Conservation (phyloP, 495 filamentous ascomycete genomes). For the Penicillium canariense region DNA sequence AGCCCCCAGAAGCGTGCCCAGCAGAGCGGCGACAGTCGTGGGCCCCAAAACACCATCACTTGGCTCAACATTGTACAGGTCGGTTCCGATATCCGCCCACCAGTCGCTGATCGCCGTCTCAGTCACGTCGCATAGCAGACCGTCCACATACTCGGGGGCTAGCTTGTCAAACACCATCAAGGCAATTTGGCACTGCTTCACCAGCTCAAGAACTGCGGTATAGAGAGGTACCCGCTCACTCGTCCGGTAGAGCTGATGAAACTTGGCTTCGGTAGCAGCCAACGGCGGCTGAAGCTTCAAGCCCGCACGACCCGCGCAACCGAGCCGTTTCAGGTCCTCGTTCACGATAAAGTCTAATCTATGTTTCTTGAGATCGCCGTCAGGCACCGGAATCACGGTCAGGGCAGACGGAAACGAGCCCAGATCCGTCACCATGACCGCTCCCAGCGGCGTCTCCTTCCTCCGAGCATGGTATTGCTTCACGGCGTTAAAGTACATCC, state of each 20-base stretch:
- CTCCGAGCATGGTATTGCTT: conserved; percentile 75
- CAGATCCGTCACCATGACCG: conserved; percentile 90
- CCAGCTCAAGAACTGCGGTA: conserved; percentile 77
- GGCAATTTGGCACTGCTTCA: conserved; percentile 89
- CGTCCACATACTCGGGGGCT: conserved; percentile 86
- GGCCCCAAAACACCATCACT: conserved; percentile 89
- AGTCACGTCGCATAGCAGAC: conserved; percentile 87
- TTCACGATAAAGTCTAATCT: conserved; percentile 89
- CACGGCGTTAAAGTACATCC: conserved; percentile 82
- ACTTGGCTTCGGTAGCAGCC: conserved; percentile 83
- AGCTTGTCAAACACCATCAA: conserved; percentile 85
- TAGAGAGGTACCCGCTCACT: conserved; percentile 76
- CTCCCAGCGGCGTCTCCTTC: conserved; percentile 80
- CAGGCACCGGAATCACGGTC: conserved; percentile 84
- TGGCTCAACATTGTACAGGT: conserved; percentile 87
- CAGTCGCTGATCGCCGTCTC: conserved; percentile 89
- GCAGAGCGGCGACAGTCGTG: conserved; percentile 82
- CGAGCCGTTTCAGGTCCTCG: conserved; percentile 87
- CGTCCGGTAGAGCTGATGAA: conserved; percentile 83
- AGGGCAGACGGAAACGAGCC: conserved; percentile 84
- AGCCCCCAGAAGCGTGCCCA: conserved; percentile 86
- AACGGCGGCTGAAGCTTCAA: conserved; percentile 74
- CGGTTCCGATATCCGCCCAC: conserved; percentile 93
- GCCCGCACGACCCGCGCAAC: conserved; percentile 86
- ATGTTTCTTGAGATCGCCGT: conserved; percentile 79